These are phyloP conservation scores for Collybiopsis confluens DNA, from an alignment of 768 basidiomycete species.

Conservation along the genomic window DNA sequence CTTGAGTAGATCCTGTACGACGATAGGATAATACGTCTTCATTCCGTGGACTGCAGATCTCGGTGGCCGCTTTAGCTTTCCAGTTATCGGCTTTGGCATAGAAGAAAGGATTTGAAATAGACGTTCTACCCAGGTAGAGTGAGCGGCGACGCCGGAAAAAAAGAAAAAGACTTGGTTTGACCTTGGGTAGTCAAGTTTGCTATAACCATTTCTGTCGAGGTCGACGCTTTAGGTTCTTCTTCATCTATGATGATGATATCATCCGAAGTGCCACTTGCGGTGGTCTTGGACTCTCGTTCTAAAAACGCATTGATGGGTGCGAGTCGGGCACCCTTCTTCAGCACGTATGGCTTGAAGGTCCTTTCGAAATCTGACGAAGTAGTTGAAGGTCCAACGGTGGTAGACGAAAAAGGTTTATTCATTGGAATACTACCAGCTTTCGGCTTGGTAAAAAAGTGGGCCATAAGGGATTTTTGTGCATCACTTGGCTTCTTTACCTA, in stretches of 20 bases:
- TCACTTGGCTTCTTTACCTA: conserved; percentile 67
- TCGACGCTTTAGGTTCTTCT: conserved; percentile 23
- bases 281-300: conserved; percentile 23
- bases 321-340: conserved; percentile 70
- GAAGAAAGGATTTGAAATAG: conserved; percentile 31
- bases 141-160: background rate
- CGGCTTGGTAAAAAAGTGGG: conserved; percentile 71
- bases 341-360: conserved; percentile 72
- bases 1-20: conserved; percentile 46
- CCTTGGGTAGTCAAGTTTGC: conserved; percentile 36
- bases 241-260: conserved; percentile 63
- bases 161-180: conserved; percentile 18
- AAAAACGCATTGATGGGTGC: conserved; percentile 74
- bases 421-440: conserved; percentile 29
- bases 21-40: conserved; percentile 32
- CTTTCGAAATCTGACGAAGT: conserved; percentile 63
- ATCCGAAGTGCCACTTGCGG: conserved; percentile 21
- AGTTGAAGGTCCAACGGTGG: conserved; percentile 22
- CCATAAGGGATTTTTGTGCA: conserved; percentile 66
- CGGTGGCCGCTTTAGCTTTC: conserved; percentile 1
- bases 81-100: conserved; percentile 19
- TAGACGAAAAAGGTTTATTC: conserved; percentile 17
- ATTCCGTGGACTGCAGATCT: conserved; percentile 10
- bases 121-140: conserved; percentile 27
- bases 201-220: conserved; percentile 17